Evolutionary conservation across 805 yeast genomes (phyloP), one percentile per base, ranked within the genome.

Genomic region (Sugiyamaella qingdaonensis): DNA sequence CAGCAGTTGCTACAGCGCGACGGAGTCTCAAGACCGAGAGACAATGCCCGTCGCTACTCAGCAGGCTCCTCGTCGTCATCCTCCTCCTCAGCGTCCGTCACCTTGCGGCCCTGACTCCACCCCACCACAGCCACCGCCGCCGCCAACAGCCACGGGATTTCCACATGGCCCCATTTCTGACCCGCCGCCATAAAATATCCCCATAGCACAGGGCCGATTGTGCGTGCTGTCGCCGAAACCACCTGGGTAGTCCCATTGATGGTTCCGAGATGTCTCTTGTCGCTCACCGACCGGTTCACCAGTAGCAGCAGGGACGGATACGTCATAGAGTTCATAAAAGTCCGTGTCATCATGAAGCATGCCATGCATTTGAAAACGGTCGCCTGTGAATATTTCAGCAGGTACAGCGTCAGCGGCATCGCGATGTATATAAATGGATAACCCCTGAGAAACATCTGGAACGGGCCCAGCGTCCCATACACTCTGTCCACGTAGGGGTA

Each of bases 191-290:
- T 71, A 29, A 74, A 46, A 51, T 57, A 68, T 3, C 86, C 86
- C 82, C 84, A 81, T 0, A 70, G 32, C 7, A 81, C 62, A 0
- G 87, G 88, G 2, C 81, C 86, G 0, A 77, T 44, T 50, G 78
- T 81, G 58, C 87, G 68, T 0, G 86, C 84, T 34, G 78, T 64
- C 1, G 87, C 76, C 16, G 78, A 67, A 36, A 76, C 71, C 39
- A 82, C 76, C 64, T 81, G 74, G 2, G 82, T 72, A 14, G 80
- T 73, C 11, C 84, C 83, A 61, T 83, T 83, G 52, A 83, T 74
- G 59, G 79, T 74, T 1, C 85, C 85, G 48, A 64, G 52, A 46
- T 85, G 71, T 57, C 81, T 77, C 55, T 76, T 71, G 19, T 80
- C 73, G 10, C 76, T 76, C 1, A 85, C 74, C 5, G 79, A 76